A percentile compares a stretch with the other conserved stretches of the same genome.
Conservation (phyloP, 1,139 yeast species). For the Schizosaccharomyces versatilis region DNA sequence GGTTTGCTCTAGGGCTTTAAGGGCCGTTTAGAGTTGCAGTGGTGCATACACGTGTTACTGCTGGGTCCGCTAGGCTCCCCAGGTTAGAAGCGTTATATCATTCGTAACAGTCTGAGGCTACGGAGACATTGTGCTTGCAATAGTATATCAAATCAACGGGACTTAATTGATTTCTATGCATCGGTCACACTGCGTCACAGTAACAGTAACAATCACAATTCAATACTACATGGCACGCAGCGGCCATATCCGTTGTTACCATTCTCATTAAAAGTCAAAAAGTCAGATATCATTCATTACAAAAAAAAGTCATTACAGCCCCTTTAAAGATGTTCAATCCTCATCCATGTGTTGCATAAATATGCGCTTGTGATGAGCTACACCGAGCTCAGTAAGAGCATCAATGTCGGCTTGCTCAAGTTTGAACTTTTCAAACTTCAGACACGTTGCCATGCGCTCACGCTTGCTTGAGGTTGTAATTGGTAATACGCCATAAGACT, state of each 20-base stretch:
- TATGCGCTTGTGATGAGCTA: background rate
- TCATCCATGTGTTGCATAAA: background rate
- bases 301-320: background rate
- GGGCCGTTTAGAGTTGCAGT: background rate
- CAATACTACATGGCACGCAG: background rate
- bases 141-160: too few relatives aligned
- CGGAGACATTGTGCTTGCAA: too few relatives aligned
- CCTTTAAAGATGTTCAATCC: background rate
- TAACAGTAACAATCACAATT: too few relatives aligned
- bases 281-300: too few relatives aligned
- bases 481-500: background rate
- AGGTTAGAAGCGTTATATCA: too few relatives aligned
- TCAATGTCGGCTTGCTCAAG: conserved; percentile 2
- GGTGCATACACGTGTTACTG: background rate
- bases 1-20: background rate
- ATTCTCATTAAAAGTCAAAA: too few relatives aligned
- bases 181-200: too few relatives aligned
- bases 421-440: background rate
- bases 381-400: conserved; percentile 4
- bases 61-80: too few relatives aligned
- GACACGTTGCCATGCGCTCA: background rate
- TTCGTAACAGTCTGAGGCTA: too few relatives aligned
- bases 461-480: background rate
- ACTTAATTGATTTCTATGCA: too few relatives aligned
- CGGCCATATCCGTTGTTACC: too few relatives aligned